Evolutionary conservation across 805 yeast genomes (phyloP).

Genomic region (Candida endomychidarum): DNA sequence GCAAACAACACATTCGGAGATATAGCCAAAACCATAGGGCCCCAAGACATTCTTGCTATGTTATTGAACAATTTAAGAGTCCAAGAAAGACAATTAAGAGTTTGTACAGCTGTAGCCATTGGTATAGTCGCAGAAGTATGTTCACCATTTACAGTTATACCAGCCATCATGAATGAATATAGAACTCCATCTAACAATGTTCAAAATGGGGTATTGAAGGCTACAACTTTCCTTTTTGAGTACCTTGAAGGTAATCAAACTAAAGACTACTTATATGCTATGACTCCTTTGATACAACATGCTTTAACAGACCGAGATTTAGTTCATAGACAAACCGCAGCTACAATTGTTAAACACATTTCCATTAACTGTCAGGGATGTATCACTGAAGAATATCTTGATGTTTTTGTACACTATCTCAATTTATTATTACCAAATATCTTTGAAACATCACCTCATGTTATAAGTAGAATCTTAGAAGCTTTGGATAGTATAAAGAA

Average conservation of each 20-base stretch:
- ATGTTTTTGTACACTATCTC: conserved; percentile 75
- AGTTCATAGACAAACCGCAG: conserved; percentile 94
- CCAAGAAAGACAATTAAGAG: conserved; percentile 94
- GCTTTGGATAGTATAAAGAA: conserved; percentile 71
- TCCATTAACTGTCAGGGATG: conserved; percentile 75
- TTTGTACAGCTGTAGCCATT: conserved; percentile 96
- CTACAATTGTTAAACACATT: conserved; percentile 79
- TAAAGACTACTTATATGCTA: conserved; percentile 76
- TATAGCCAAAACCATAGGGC: conserved; percentile 91
- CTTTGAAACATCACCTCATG: conserved; percentile 95
- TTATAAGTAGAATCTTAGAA: conserved; percentile 76
- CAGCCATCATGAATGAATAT: conserved; percentile 94
- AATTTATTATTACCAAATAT: conserved; percentile 85
- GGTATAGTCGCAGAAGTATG: conserved; percentile 95
- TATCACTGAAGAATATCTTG: conserved; percentile 62
- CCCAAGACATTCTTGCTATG: conserved; percentile 88
- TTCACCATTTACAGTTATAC: conserved; percentile 88
- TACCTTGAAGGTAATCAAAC: conserved; percentile 77
- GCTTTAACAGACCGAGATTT: conserved; percentile 88
- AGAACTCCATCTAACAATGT: conserved; percentile 89
- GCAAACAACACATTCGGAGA: conserved; percentile 91
- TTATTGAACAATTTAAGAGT: conserved; percentile 80
- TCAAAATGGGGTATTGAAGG: conserved; percentile 92
- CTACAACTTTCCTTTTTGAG: conserved; percentile 88
- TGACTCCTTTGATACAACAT: conserved; percentile 78